Base-by-base conservation (phyloP, 2,329 filamentous ascomycete genomes). In the Fusarium tanahbumbuense region DNA sequence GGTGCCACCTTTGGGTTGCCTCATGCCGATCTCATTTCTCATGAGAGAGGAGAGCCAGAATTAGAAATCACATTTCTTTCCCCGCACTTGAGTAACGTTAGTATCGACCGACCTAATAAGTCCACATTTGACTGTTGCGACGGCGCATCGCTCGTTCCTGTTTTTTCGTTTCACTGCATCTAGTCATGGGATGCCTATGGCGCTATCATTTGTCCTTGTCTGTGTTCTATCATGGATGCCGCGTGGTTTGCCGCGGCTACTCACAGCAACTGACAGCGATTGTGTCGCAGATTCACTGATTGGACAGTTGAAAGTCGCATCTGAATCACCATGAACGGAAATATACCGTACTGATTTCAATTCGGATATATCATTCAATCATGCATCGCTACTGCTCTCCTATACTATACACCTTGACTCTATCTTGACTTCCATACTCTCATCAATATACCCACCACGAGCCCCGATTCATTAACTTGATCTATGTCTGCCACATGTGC, bases 401-500 rank as follows among this genome's bases (percentile, higher is more conserved):
- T 34, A 22, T 20, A 34, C 30, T 48, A 34, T 58, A 47, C 44
- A 55, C 23, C 44, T 47, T 23, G 58, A 25, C 40, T 40, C 42
- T 60, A 45, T 28, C 62, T n/a, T 45, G 25, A 46, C n/a, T 30
- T 55, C 18, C 34, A 37, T 37, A 40, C 22, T 28, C 20, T 44
- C 48, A 47, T 25, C 42, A 48, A 42, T 28, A 56, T 57, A 54
- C 49, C 49, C 56, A 47, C 57, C 52, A 56, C 37, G 66, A 61
- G 18, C 45, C 54, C 54, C 23, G 25, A 53, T 22, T 47, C 52
- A 44, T 49, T 54, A 50, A 34, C 37, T 47, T 46, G 32, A 22
- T 45, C 48, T 73, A 73, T 32, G 72, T 85, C 79, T 90, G 87
- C 89, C 89, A 93, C 87, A 92, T 89, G 73, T 89, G 85, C 83